Evolutionary conservation across 2,329 filamentous ascomycete species (phyloP).

Genomic region (Claviceps sp.): DNA sequence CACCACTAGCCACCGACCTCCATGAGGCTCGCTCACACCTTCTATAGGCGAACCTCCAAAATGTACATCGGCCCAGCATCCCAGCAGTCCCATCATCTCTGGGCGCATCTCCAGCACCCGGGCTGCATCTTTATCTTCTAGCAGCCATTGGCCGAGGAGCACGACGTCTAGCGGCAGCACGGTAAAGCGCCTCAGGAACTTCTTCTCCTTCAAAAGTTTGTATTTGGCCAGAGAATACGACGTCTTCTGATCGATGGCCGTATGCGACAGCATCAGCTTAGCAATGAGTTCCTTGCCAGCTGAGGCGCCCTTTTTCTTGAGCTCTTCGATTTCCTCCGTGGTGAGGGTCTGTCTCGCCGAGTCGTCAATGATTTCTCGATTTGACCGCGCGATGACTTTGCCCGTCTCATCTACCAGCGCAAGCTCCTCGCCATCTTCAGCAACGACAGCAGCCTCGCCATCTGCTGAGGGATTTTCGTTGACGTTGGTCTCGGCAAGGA

Average conservation of each 20-base stretch:
- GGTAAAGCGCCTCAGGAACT: constrained; percentile 81
- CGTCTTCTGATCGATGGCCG: constrained; percentile 86
- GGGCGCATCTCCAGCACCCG: constrained; percentile 79
- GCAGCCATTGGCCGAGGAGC: constrained; percentile 60
- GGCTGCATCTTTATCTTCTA: constrained; percentile 65
- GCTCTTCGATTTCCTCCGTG: constrained; percentile 61
- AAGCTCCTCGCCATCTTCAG: constrained; percentile 27
- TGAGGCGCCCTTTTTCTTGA: constrained; percentile 57
- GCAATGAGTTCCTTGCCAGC: constrained; percentile 82
- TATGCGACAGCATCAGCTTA: constrained; percentile 84
- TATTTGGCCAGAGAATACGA: constrained; percentile 90
- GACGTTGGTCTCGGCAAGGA: constrained; percentile 37
- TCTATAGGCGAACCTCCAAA: constrained; percentile 28
- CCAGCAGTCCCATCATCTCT: constrained; percentile 68
- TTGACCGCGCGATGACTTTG: constrained; percentile 37
- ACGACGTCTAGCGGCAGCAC: constrained; percentile 72
- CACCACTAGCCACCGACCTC: constrained; percentile 60
- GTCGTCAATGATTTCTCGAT: constrained; percentile 46
- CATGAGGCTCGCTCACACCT: constrained; percentile 14
- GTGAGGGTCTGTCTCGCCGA: constrained; percentile 62
- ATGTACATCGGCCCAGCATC: constrained; percentile 84
- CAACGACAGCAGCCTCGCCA: constrained; percentile 27
- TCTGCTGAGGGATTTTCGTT: constrained; percentile 25
- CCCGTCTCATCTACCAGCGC: constrained; percentile 30
- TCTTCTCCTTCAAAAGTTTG: constrained; percentile 83